Evolutionary conservation across 768 basidiomycete genomes (phyloP).

Genomic region (Tricholoma hemisulphureum): DNA sequence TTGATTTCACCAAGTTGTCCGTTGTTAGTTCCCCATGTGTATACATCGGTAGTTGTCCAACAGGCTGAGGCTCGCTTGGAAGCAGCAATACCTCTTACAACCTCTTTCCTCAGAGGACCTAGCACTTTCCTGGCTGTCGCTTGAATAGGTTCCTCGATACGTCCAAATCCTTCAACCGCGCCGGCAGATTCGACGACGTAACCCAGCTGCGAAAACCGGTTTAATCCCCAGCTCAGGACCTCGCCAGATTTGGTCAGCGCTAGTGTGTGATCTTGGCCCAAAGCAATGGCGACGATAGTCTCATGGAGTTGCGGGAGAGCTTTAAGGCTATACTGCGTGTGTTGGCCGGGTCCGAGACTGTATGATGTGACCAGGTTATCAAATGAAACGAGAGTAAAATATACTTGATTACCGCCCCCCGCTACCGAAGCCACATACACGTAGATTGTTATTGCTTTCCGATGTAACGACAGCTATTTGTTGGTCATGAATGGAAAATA

Average conservation of each 20-base stretch:
- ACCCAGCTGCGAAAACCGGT: conserved; percentile 86
- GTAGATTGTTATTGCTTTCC: conserved; percentile 70
- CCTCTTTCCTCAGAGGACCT: conserved; percentile 74
- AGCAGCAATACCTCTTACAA: conserved; percentile 79
- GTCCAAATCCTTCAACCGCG: conserved; percentile 33
- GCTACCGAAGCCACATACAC: conserved; percentile 86
- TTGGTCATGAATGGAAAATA: neutral
- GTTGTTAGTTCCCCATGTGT: conserved; percentile 90
- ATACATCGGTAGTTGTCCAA: conserved; percentile 74
- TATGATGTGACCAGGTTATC: neutral
- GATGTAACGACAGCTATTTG: conserved; percentile 59
- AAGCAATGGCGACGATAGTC: conserved; percentile 63
- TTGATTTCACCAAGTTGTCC: conserved; percentile 75
- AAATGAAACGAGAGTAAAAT: neutral
- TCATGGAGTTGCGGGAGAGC: conserved; percentile 58
- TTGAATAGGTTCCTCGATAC: conserved; percentile 75
- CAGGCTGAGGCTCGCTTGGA: conserved; percentile 85
- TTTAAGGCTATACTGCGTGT: conserved; percentile 74
- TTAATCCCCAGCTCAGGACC: conserved; percentile 87
- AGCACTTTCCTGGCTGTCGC: conserved; percentile 69
- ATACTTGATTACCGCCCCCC: conserved; percentile 76
- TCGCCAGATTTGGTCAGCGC: conserved; percentile 79
- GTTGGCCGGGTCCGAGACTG: conserved; percentile 72
- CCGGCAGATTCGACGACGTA: conserved; percentile 66
- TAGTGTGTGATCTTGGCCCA: conserved; percentile 94